Percentiles rank a stretch among this genome's conserved stretches.
Evolutionary conservation across 2,329 filamentous ascomycete genomes (phyloP).

Genomic region (Ascochyta fabae): DNA sequence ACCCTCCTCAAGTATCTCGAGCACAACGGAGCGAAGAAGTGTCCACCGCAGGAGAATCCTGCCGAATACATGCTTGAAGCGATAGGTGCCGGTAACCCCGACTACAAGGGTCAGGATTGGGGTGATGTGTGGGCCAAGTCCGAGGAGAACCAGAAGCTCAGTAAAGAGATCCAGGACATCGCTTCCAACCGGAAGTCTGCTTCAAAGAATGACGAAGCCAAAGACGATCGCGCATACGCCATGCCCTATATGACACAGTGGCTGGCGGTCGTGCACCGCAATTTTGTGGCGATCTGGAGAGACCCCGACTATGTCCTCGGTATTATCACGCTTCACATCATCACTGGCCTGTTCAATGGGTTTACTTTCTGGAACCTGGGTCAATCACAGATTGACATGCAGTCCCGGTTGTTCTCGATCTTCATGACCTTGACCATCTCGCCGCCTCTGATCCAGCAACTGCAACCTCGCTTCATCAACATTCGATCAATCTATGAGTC

Average conservation of each 20-base stretch:
- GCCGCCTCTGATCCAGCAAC: conserved; percentile 76
- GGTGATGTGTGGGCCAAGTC: conserved; percentile 54
- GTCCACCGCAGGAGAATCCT: conserved; percentile 60
- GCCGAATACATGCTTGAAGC: conserved; percentile 61
- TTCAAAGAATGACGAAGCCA: conserved; percentile 41
- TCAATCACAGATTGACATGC: conserved; percentile 51
- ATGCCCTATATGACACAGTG: conserved; percentile 53
- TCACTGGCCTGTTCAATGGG: conserved; percentile 57
- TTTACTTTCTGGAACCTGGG: conserved; percentile 59
- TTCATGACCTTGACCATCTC: conserved; percentile 80
- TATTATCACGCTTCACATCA: conserved; percentile 59
- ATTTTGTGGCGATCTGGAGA: conserved; percentile 67
- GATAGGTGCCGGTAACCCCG: conserved; percentile 52
- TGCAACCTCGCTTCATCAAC: conserved; percentile 74
- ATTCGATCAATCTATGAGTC: conserved; percentile 72
- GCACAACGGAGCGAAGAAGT: conserved; percentile 60
- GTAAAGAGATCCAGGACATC: conserved; percentile 51
- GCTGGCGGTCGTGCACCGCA: conserved; percentile 52
- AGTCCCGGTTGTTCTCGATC: conserved; percentile 73
- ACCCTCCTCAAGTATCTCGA: conserved; percentile 59
- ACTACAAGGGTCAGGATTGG: conserved; percentile 55
- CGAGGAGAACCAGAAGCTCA: conserved; percentile 47
- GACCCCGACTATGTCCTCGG: conserved; percentile 68
- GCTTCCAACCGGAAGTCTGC: conserved; percentile 43
- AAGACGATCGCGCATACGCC: conserved; percentile 55